Conservation (phyloP, 345 rosid species). For the Arabidopsis suecica region DNA sequence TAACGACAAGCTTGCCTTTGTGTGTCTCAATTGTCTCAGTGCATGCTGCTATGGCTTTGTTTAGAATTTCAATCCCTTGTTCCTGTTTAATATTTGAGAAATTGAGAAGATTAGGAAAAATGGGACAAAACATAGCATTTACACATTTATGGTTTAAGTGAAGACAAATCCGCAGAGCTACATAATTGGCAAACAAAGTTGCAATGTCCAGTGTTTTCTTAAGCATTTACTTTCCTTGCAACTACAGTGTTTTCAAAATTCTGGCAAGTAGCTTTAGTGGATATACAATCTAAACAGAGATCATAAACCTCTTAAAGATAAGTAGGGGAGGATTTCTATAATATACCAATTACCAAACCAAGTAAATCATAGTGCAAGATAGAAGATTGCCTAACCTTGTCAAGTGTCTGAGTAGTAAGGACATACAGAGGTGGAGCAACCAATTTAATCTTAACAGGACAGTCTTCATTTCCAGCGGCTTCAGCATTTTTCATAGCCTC, state of each 20-base stretch:
- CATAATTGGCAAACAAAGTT: slow-evolving; percentile 1
- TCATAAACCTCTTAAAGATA: slow-evolving; percentile 3
- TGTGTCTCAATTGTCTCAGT: slow-evolving; percentile 78
- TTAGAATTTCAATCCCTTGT: slow-evolving; percentile 85
- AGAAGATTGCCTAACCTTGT: slow-evolving; percentile 66
- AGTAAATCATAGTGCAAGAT: slow-evolving; percentile 1
- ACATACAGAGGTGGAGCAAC: slow-evolving; percentile 99
- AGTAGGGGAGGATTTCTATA: slow-evolving; percentile 3
- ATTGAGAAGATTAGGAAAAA: slow-evolving; percentile 3
- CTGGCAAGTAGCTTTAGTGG: not conserved
- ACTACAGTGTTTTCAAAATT: not conserved
- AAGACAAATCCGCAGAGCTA: not conserved
- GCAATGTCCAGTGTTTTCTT: not conserved
- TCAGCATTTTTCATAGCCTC: slow-evolving; percentile 97
- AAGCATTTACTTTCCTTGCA: not conserved
- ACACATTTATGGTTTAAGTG: not conserved
- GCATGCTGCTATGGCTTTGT: slow-evolving; percentile 78
- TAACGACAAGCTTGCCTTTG: slow-evolving; percentile 85
- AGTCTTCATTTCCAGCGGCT: slow-evolving; percentile 86
- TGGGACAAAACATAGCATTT: slow-evolving; percentile 1
- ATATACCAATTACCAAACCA: not conserved
- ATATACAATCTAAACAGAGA: slow-evolving; percentile 6
- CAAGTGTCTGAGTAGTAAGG: slow-evolving; percentile 96
- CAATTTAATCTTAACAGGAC: slow-evolving; percentile 94
- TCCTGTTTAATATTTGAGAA: slow-evolving; percentile 57